Conservation (phyloP, 2,329 filamentous ascomycete species). For the Cadophora malorum region DNA sequence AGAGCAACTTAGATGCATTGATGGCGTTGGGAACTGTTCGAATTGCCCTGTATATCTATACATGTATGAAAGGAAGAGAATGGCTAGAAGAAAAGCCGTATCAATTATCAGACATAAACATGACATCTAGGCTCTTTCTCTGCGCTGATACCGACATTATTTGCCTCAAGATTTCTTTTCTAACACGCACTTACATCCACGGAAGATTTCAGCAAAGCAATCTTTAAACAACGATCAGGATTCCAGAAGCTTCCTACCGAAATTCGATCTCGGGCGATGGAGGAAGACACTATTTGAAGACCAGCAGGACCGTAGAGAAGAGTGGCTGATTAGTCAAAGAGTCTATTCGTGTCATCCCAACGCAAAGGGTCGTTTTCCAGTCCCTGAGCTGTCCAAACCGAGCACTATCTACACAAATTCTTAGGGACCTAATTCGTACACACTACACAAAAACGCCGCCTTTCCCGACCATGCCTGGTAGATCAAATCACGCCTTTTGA, state of each 20-base stretch:
- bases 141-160: neutral
- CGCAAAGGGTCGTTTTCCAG: slow-evolving; percentile 4
- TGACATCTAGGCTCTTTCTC: neutral
- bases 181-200: neutral
- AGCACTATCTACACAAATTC: slow-evolving; percentile 20
- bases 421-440: slow-evolving; percentile 15
- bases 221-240: neutral
- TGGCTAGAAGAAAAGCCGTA: neutral
- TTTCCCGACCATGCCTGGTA: slow-evolving; percentile 34
- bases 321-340: neutral
- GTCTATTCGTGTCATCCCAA: slow-evolving; percentile 15
- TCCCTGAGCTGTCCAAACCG: slow-evolving; percentile 16
- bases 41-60: slow-evolving; percentile 18
- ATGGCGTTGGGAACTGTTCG: slow-evolving; percentile 22
- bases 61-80: slow-evolving; percentile 20
- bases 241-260: neutral
- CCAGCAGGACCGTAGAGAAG: no score
- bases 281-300: no score
- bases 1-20: slow-evolving; percentile 11
- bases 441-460: slow-evolving; percentile 30
- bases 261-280: no score
- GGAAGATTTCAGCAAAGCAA: neutral
- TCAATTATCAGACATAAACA: neutral
- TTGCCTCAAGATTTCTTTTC: neutral
- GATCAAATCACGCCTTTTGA: slow-evolving; percentile 25